phyloP scores from a whole-genome alignment of 495 filamentous ascomycete genomes.

The Lasiosphaeris hirsuta region DNA sequence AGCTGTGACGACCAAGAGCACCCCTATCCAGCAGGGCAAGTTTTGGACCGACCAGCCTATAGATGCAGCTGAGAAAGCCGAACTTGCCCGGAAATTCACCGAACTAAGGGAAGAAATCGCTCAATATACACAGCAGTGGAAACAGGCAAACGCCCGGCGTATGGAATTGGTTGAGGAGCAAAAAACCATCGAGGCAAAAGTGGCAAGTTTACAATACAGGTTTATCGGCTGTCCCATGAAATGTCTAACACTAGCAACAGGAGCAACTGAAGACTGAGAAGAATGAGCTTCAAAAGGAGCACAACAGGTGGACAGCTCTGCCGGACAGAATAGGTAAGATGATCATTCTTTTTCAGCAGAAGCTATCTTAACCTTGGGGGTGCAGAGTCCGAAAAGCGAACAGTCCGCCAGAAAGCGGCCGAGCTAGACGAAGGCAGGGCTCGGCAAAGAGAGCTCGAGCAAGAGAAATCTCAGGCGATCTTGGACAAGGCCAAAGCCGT shows the following conservation, averaged over 20 bases:
- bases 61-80: constrained; percentile 57
- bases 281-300: constrained; percentile 56
- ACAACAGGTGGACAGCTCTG: constrained; percentile 59
- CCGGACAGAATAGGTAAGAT: constrained; percentile 64
- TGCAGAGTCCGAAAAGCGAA: constrained; percentile 53
- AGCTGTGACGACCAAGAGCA: constrained; percentile 63
- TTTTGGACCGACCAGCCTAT: constrained; percentile 78
- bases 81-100: constrained; percentile 36
- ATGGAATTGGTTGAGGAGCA: constrained; percentile 9
- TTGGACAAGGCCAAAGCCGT: constrained; percentile 61
- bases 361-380: constrained; percentile 20
- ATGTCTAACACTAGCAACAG: not conserved
- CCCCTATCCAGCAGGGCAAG: constrained; percentile 49
- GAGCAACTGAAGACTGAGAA: constrained; percentile 18
- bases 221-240: not conserved
- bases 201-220: too few species aligned
- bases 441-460: constrained; percentile 27
- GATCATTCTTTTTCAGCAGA: too few species aligned
- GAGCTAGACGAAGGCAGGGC: constrained; percentile 31
- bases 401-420: constrained; percentile 40
- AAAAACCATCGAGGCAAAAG: not conserved
- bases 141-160: constrained; percentile 23
- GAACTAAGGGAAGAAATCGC: constrained; percentile 31
- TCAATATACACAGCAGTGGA: constrained; percentile 38
- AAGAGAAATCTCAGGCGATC: constrained; percentile 52